phyloP scores from a whole-genome alignment of 768 basidiomycete genomes.

The Boletus patriciae region DNA sequence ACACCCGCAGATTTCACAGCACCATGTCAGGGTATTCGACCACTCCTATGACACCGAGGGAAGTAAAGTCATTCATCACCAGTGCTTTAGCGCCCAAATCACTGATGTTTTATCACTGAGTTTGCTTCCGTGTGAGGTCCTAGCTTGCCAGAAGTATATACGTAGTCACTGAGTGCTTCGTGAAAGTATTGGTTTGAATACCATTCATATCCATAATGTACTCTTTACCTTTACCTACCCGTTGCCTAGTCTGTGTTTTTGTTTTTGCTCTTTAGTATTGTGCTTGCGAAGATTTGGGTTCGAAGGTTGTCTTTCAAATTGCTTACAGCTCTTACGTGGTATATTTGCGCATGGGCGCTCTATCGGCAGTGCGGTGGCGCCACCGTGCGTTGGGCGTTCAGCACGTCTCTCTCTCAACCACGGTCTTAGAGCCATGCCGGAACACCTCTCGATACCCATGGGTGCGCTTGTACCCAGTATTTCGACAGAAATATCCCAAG shows the following conservation, averaged over 20 bases:
- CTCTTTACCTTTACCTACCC: not conserved
- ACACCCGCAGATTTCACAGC: no score
- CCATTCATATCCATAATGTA: not conserved
- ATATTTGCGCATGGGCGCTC: conserved; percentile 14
- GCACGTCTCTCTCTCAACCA: conserved; percentile 1
- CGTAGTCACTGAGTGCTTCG: not conserved
- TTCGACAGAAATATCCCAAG: not conserved
- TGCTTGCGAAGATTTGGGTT: no score
- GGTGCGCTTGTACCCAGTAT: not conserved
- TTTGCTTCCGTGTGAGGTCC: not conserved
- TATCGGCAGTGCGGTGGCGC: not conserved
- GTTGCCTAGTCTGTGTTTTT: not conserved
- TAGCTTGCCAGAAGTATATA: no score
- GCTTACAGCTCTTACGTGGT: not conserved
- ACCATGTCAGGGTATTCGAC: no score
- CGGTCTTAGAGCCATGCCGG: conserved; percentile 10
- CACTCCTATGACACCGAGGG: no score
- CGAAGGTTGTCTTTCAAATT: not conserved
- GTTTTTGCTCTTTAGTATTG: no score
- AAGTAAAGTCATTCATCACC: no score
- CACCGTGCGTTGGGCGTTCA: not conserved
- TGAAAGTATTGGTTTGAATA: not conserved
- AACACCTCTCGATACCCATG: conserved; percentile 24
- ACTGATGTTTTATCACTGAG: no score
- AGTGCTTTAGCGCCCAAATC: no score